Base-by-base conservation (phyloP, 148 eudicot species). In the Drosera capensis region DNA sequence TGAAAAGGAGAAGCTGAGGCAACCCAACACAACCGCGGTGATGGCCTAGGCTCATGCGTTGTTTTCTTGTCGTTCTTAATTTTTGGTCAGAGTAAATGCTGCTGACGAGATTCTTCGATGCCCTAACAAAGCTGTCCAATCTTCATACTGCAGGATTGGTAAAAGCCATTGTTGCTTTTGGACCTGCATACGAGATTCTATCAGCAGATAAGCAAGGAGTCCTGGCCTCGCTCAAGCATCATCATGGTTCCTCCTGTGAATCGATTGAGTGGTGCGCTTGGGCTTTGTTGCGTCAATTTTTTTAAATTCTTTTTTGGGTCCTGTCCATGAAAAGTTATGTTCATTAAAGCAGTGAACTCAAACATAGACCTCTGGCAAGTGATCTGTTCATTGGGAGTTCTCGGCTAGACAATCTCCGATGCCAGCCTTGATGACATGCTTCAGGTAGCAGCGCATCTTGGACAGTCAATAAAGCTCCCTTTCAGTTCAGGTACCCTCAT, bases 221-320 rank as follows among this genome's bases (percentile, higher is more conserved):
- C 78, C 13, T 72, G 71, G 73, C 55, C 73, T 14, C 73, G 59
- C 60, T 68, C 70, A 0, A 68, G 68, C 13, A 68, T 70, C 65
- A 60, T 68, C 16, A 57, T 68, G 9, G n/a, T n/a, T n/a, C 51
- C 68, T 24, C 68, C 73, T 25, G 73, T 64, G 46, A 72, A 68
- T 44, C 52, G 70, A 40, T 35, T 68, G 37, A 73, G 68, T 38
- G 58, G 78, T 40, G 48, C 70, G 3, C 60, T 60, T 18, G 63
- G 67, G 28, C 60, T 67, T 55, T 57, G 60, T 43, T 72, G 78
- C 45, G 68, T 72, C 0, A 68, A 68, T 40, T 38, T 68, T 7
- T 72, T 72, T 48, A 21, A 67, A 34, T 60, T 71, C 16, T 38
- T 68, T 7, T 72, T 72, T 48, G 25, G 67, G 34, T 60, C 73